These are phyloP conservation scores for Phialophora tarda DNA, from an alignment of 2,329 filamentous ascomycete genomes.

Conservation along the genomic window DNA sequence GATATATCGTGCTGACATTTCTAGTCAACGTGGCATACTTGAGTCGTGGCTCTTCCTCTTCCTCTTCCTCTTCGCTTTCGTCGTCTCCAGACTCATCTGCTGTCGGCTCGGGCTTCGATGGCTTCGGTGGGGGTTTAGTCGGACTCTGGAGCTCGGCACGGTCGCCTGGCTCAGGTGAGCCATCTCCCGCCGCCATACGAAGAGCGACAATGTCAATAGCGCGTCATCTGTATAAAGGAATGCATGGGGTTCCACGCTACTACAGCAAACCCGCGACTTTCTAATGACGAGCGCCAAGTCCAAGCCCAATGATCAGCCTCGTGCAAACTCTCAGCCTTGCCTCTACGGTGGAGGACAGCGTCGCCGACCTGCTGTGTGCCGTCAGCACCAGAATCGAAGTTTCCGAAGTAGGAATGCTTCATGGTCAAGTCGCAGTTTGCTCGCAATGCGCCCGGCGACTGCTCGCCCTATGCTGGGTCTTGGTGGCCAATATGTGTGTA, in stretches of 20 bases:
- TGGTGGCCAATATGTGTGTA: conserved; percentile 38
- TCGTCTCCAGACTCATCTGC: conserved; percentile 47
- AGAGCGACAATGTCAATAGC: conserved; percentile 20
- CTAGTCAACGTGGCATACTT: conserved; percentile 91
- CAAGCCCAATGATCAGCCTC: background rate
- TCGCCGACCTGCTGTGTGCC: background rate
- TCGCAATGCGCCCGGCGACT: conserved; percentile 21
- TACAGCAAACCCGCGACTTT: conserved; percentile 1
- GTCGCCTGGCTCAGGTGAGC: conserved; percentile 40
- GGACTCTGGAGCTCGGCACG: conserved; percentile 25
- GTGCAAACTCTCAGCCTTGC: conserved; percentile 8
- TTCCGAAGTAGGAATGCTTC: background rate
- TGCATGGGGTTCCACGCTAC: background rate
- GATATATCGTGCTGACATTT: conserved; percentile 79
- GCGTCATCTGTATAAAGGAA: conserved; percentile 25
- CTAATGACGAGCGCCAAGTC: conserved; percentile 34
- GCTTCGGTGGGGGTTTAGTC: conserved; percentile 8
- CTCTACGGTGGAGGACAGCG: background rate
- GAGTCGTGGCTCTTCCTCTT: conserved; percentile 88
- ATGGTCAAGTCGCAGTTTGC: background rate
- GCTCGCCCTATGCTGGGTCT: conserved; percentile 23
- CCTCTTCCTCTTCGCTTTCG: conserved; percentile 65
- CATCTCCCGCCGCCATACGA: conserved; percentile 41
- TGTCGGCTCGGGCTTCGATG: conserved; percentile 18
- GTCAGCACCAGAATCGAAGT: background rate